Evolutionary conservation across 2,329 filamentous ascomycete genomes (phyloP), one percentile per base, ranked within the genome.

Genomic region (Pseudonectria buxi): DNA sequence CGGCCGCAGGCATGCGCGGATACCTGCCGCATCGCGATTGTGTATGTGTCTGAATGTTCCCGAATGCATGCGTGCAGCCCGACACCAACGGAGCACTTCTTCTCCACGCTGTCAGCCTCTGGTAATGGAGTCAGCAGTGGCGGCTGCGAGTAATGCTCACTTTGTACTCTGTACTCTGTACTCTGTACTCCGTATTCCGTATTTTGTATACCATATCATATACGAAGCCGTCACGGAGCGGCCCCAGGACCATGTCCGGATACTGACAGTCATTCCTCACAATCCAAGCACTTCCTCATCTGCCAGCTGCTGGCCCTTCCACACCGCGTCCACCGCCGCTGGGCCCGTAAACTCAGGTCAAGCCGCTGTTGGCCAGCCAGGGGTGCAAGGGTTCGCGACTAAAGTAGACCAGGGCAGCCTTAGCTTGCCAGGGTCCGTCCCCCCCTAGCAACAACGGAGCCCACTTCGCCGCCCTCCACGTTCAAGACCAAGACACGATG

Each of bases 261-360:
- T n/a, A n/a, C n/a, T n/a, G n/a, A n/a, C n/a, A n/a, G n/a, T n/a
- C n/a, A n/a, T n/a, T n/a, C n/a, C n/a, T n/a, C n/a, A n/a, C 37
- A 26, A 27, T 6, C 30, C 22, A n/a, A n/a, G n/a, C n/a, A n/a
- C n/a, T 9, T 3, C 13, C 9, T 24, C 4, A 32, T 32, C 14
- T 24, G 6, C 10, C 16, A 14, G 7, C 10, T 22, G 22, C 25
- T 15, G 14, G 25, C 28, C 34, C 26, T 15, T 45, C 38, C 45
- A 50, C 50, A 53, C 50, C 50, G 50, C 49, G 37, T 30, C 49
- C 48, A 52, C 50, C 50, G 50, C 39, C 18, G 18, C 18, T 22
- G 46, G 42, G 36, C 44, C 48, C 40, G 44, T 45, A 40, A 34
- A 41, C 35, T 39, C 16, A 31, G 22, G 14, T 11, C 11, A 27